These are phyloP conservation scores for Cerioporus squamosus DNA, from an alignment of 1,284 basidiomycete genomes.

Conservation along the genomic window DNA sequence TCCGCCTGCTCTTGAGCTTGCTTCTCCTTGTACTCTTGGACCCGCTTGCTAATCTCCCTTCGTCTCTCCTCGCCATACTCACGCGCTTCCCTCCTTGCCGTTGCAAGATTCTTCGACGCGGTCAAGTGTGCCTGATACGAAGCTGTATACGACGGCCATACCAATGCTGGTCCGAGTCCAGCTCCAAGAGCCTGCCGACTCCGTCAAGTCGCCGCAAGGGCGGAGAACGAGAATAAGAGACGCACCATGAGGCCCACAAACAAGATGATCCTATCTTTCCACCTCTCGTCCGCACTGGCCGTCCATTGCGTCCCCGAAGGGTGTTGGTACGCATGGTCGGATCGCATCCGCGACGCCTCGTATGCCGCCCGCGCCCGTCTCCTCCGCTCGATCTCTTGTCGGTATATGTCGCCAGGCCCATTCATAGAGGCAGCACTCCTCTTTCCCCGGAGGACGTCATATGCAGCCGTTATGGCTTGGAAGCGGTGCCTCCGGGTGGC, in stretches of 20 bases:
- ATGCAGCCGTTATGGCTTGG: conserved; percentile 53
- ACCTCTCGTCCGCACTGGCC: conserved; percentile 35
- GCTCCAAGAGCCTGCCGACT: conserved; percentile 35
- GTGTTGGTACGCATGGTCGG: conserved; percentile 1
- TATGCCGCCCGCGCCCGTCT: conserved; percentile 31
- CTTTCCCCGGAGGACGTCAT: conserved; percentile 44
- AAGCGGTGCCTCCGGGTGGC: conserved; percentile 48
- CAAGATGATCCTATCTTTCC: conserved; percentile 48
- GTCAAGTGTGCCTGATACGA: conserved; percentile 34
- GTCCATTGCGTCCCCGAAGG: conserved; percentile 19
- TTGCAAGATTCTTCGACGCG: conserved; percentile 47
- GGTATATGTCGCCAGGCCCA: conserved; percentile 34
- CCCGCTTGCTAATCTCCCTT: conserved; percentile 41
- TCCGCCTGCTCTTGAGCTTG: background rate
- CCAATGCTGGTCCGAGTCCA: conserved; percentile 37
- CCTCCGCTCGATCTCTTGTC: conserved; percentile 45
- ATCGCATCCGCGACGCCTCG: conserved; percentile 7
- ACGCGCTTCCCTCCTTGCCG: conserved; percentile 46
- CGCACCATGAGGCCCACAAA: conserved; percentile 42
- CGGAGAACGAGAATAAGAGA: conserved; percentile 4
- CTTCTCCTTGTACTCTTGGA: conserved; percentile 36
- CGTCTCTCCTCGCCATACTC: conserved; percentile 45
- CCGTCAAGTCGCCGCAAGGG: background rate
- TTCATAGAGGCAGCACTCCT: background rate
- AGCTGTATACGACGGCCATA: conserved; percentile 26